phyloP scores from a whole-genome alignment of 2,329 filamentous ascomycete genomes.

The Alternaria hordeiaustralica region DNA sequence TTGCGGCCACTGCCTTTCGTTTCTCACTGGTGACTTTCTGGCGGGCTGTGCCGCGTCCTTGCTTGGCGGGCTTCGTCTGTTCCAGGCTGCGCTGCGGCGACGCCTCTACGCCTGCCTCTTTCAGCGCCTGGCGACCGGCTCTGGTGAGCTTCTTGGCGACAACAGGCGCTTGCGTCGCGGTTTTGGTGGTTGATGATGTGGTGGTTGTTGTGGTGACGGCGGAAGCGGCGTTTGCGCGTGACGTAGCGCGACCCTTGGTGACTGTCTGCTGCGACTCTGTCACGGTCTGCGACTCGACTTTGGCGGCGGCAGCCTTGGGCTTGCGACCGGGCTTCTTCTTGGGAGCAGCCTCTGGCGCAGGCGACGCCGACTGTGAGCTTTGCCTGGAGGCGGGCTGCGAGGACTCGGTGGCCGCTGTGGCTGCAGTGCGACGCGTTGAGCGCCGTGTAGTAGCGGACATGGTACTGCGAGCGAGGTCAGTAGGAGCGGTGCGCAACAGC shows the following conservation, averaged over 20 bases:
- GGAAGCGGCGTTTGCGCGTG: conserved; percentile 17
- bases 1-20: conserved; percentile 11
- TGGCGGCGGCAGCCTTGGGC: conserved; percentile 16
- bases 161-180: not conserved
- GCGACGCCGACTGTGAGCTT: conserved; percentile 3
- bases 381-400: conserved; percentile 10
- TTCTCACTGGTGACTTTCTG: conserved; percentile 10
- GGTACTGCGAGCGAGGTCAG: conserved; percentile 21
- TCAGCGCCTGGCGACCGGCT: conserved; percentile 16
- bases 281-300: conserved; percentile 12
- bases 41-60: conserved; percentile 7
- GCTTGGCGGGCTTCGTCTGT: conserved; percentile 17
- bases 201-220: conserved; percentile 11
- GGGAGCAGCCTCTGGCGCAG: conserved; percentile 9
- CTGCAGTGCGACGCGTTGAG: conserved; percentile 24
- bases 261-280: conserved; percentile 14
- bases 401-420: conserved; percentile 17
- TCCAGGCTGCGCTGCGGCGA: conserved; percentile 26
- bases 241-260: conserved; percentile 12
- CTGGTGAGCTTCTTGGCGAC: conserved; percentile 20
- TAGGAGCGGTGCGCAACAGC: conserved; percentile 17
- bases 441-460: conserved; percentile 23
- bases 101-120: conserved; percentile 15
- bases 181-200: conserved; percentile 2
- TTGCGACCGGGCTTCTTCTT: conserved; percentile 17